Base-by-base conservation (phyloP, 148 eudicot species). In the Rhododendron mucronatum region DNA sequence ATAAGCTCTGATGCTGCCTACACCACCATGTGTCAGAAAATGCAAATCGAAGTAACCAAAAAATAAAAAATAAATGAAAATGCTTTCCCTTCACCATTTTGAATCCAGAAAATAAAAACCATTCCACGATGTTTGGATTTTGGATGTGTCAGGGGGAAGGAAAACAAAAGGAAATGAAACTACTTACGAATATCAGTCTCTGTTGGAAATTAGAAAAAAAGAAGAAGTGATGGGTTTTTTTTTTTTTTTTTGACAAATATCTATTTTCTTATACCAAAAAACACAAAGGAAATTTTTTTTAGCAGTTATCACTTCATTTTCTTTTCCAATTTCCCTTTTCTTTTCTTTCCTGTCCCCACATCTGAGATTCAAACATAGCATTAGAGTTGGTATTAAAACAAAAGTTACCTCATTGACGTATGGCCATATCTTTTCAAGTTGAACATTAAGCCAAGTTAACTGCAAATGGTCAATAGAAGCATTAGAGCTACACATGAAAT, bases 1-100 rank as follows among this genome's bases (percentile, higher is more conserved):
- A 96, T 92, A 6, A 95, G 86, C 87, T 96, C 95, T 35, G 99
- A 95, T 67, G 98, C 95, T 88, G 96, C 99, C 99, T 96, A 91
- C 81, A 51, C 81, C 71, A 79, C 81, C 81, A 79, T 28, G 69
- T 81, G n/a, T 41, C 55, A 87, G 76, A 80, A 69, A 20, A 30
- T 16, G 41, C 76, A 74, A 71, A 55, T 9, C 37, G 26, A 61
- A 23, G 20, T 26, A 67, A 67, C 74, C 35, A 67, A 26, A 71
- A 23, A 39, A n/a, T 11, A 16, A 71, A 73, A 59, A 20, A 10
- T 20, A 57, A 35, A 18, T 1, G 21, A 57, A 81, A 53, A 44
- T 50, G 48, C 2, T 71, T 30, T 11, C 15, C 67, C 12, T 14
- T 48, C 44, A 30, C 61, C 30, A 15, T 20, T 28, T 9, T 47